phyloP scores from a whole-genome alignment of 2,329 filamentous ascomycete species.

The Xylariaceae sp. region DNA sequence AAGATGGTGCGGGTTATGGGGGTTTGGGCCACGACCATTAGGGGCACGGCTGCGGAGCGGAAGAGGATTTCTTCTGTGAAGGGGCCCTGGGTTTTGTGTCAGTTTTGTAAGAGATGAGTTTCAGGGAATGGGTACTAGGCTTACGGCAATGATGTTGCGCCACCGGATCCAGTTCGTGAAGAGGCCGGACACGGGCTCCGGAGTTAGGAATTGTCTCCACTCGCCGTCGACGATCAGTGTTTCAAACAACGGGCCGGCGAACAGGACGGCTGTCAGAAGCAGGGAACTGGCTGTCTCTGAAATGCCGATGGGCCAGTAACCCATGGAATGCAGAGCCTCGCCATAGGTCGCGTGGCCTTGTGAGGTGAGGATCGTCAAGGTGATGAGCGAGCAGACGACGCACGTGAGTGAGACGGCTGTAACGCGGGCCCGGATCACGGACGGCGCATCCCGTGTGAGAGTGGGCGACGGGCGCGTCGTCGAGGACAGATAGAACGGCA shows the following conservation, averaged over 20 bases:
- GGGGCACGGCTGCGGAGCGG: conserved; percentile 76
- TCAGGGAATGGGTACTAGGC: conserved; percentile 32
- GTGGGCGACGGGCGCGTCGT: conserved; percentile 73
- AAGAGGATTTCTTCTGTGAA: conserved; percentile 92
- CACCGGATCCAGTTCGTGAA: conserved; percentile 73
- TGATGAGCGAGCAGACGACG: conserved; percentile 58
- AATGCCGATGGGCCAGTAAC: conserved; percentile 71
- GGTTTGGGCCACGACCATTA: conserved; percentile 68
- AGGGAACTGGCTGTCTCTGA: conserved; percentile 59
- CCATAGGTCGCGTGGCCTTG: conserved; percentile 44
- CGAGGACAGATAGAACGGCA: conserved; percentile 80
- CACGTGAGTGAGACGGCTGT: conserved; percentile 74
- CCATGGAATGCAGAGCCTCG: conserved; percentile 64
- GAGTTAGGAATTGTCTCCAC: conserved; percentile 60
- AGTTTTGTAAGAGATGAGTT: neutral
- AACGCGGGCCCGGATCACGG: conserved; percentile 82
- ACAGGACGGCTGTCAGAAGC: conserved; percentile 71
- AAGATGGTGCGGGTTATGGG: conserved; percentile 61
- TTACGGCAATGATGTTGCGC: conserved; percentile 80
- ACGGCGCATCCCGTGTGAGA: conserved; percentile 79
- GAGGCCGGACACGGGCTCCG: conserved; percentile 51
- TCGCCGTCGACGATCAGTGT: conserved; percentile 64
- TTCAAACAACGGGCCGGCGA: conserved; percentile 80
- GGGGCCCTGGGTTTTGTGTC: conserved; percentile 55
- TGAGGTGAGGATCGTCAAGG: conserved; percentile 59